These are phyloP conservation scores for Pseudogymnoascus sp. DNA, from an alignment of 2,329 filamentous ascomycete genomes.

Conservation along the genomic window DNA sequence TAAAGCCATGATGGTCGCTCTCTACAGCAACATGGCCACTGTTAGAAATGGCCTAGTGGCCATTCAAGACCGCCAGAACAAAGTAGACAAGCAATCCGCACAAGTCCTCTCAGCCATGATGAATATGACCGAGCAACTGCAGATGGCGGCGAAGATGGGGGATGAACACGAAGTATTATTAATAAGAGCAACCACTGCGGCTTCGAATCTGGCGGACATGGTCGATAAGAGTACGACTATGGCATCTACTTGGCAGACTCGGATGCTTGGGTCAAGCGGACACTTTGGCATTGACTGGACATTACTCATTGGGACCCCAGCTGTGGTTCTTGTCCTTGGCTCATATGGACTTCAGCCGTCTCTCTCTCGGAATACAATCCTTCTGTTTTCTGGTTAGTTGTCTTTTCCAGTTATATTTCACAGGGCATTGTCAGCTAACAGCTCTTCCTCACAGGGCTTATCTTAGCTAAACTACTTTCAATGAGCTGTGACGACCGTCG, in stretches of 20 bases:
- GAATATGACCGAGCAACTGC: slow-evolving; percentile 1
- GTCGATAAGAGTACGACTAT: neutral
- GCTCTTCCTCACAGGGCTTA: neutral
- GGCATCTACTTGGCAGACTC: neutral
- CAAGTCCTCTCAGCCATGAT: neutral
- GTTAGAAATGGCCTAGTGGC: neutral
- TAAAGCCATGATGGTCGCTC: neutral
- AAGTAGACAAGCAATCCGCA: neutral
- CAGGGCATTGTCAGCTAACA: neutral
- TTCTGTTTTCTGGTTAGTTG: neutral
- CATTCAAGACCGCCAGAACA: slow-evolving; percentile 5
- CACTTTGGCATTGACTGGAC: neutral
- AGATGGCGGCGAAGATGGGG: neutral
- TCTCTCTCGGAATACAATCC: neutral
- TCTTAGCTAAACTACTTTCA: neutral
- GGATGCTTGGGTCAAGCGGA: neutral
- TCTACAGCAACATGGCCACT: neutral
- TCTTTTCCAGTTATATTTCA: neutral
- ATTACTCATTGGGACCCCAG: neutral
- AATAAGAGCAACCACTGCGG: neutral
- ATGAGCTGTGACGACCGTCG: neutral
- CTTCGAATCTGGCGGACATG: neutral
- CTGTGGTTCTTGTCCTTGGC: neutral
- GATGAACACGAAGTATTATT: slow-evolving; percentile 1
- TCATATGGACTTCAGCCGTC: neutral